phyloP scores from a whole-genome alignment of 2,329 filamentous ascomycete species.

The Byssoonygena ceratinophila region DNA sequence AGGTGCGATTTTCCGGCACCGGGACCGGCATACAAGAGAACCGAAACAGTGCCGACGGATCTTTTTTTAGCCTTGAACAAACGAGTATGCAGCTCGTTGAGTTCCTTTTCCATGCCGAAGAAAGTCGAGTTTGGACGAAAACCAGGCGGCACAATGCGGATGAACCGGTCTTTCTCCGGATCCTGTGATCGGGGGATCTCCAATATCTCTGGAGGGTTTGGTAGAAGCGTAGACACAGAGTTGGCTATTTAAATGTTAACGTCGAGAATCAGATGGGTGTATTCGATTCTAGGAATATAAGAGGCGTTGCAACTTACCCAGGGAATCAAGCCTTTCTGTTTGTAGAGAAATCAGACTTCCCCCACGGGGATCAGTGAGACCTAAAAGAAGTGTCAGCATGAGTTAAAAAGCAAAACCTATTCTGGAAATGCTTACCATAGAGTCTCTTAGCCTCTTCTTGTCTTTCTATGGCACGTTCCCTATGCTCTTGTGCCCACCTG shows the following conservation, averaged over 20 bases:
- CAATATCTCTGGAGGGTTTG: constrained; percentile 2
- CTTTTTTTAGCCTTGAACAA: constrained; percentile 50
- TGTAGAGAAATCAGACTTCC: constrained; percentile 5
- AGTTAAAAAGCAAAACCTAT: neutral
- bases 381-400: neutral
- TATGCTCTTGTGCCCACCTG: constrained; percentile 52
- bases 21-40: constrained; percentile 53
- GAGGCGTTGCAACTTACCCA: constrained; percentile 1
- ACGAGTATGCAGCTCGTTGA: constrained; percentile 49
- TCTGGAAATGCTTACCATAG: constrained; percentile 17
- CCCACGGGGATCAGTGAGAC: neutral
- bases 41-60: constrained; percentile 50
- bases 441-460: constrained; percentile 32
- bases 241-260: constrained; percentile 4
- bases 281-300: neutral
- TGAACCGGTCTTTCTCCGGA: constrained; percentile 9
- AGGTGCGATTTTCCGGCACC: constrained; percentile 61
- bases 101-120: constrained; percentile 49
- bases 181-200: constrained; percentile 9
- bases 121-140: constrained; percentile 56
- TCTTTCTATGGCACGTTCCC: constrained; percentile 28
- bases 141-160: constrained; percentile 42
- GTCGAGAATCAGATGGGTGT: neutral
- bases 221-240: constrained; percentile 1
- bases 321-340: constrained; percentile 9